Conservation (phyloP, 371 early-diverging fungal species). For the Nematocida ausubeli region DNA sequence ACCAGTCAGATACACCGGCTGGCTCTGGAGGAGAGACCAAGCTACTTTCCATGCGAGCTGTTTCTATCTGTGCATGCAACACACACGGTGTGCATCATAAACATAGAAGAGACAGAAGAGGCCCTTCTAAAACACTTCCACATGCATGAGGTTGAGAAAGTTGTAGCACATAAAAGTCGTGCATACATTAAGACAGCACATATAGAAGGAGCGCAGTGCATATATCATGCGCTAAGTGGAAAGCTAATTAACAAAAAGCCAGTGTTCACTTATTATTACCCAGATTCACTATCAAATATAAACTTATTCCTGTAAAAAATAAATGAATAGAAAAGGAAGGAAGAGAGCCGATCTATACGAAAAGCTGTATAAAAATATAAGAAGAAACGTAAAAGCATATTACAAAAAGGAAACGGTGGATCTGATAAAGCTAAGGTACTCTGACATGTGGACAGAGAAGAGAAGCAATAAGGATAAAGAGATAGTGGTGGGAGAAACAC, state of each 20-base stretch:
- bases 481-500: neutral
- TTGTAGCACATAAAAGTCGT: neutral
- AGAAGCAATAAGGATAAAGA: conserved; percentile 27
- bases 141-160: neutral
- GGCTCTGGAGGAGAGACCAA: neutral
- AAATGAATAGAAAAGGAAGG: conserved; percentile 32
- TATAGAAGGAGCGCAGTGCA: neutral
- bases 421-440: conserved; percentile 21
- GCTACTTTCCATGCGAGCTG: conserved; percentile 1
- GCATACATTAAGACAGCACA: neutral
- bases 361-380: conserved; percentile 19
- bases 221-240: neutral
- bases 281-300: conserved; percentile 3
- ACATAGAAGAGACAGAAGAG: conserved; percentile 5
- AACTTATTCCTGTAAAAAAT: conserved; percentile 17
- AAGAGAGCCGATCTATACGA: conserved; percentile 35
- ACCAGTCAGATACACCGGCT: neutral
- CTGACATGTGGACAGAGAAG: conserved; percentile 22
- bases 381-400: conserved; percentile 18
- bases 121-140: neutral
- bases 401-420: conserved; percentile 1
- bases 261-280: neutral
- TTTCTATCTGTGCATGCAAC: neutral
- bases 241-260: neutral
- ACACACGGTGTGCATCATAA: neutral